Conservation (phyloP, 495 filamentous ascomycete species). For the Tuber melanosporum region DNA sequence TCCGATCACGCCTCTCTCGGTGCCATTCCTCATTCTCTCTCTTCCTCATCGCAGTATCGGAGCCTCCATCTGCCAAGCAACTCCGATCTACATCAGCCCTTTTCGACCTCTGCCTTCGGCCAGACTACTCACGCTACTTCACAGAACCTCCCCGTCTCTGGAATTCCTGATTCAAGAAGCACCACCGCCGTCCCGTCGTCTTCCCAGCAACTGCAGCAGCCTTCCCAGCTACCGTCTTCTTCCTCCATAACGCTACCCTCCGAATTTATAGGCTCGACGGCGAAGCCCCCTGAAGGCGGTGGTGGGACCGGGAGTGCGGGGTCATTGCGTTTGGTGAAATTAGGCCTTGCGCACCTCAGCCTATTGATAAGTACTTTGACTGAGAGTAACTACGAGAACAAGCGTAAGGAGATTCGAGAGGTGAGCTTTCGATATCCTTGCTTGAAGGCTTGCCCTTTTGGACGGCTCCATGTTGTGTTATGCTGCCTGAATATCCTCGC, state of each 20-base stretch:
- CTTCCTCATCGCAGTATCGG: conserved; percentile 23
- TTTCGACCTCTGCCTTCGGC: conserved; percentile 17
- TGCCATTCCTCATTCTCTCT: conserved; percentile 7
- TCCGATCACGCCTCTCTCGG: conserved; percentile 29
- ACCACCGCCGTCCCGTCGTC: conserved; percentile 24
- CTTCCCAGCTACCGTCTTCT: conserved; percentile 33
- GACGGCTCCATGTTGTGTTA: background rate
- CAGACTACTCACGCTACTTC: conserved; percentile 5
- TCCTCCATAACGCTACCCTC: conserved; percentile 39
- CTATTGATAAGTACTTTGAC: conserved; percentile 88
- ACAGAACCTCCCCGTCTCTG: conserved; percentile 5
- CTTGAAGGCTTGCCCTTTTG: conserved; percentile 38
- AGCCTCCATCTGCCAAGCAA: conserved; percentile 28
- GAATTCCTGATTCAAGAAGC: background rate
- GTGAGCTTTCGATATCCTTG: conserved; percentile 46
- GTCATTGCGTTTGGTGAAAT: conserved; percentile 56
- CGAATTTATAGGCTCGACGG: conserved; percentile 38
- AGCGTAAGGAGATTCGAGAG: conserved; percentile 83
- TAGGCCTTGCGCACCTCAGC: conserved; percentile 90
- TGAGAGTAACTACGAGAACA: conserved; percentile 91
- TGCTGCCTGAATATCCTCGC: background rate
- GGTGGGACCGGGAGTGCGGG: conserved; percentile 41
- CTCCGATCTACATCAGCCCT: conserved; percentile 30
- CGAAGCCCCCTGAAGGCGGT: conserved; percentile 41
- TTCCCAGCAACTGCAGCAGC: conserved; percentile 38